These are phyloP conservation scores for Cystobasidiaceae sp. DNA, from an alignment of 1,284 basidiomycete genomes.

Conservation along the genomic window DNA sequence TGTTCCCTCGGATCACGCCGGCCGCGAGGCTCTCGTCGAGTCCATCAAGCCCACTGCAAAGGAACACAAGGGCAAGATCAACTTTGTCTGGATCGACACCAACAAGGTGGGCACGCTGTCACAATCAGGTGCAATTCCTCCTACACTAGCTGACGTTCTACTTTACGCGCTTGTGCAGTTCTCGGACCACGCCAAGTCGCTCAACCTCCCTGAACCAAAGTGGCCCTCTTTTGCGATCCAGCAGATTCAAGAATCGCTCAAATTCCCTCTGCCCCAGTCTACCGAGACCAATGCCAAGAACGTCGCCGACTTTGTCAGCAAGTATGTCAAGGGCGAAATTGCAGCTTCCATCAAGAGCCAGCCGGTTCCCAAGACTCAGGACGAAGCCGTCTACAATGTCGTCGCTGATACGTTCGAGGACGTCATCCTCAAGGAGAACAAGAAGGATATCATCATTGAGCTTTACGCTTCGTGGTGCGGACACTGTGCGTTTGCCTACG, in stretches of 20 bases:
- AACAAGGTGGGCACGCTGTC: constrained; percentile 53
- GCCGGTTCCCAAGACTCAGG: constrained; percentile 75
- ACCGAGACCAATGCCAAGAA: constrained; percentile 56
- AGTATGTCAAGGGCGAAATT: constrained; percentile 68
- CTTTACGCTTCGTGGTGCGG: constrained; percentile 92
- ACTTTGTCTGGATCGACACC: constrained; percentile 98
- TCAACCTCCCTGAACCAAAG: constrained; percentile 75
- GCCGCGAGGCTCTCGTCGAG: constrained; percentile 65
- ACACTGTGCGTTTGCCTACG: constrained; percentile 44
- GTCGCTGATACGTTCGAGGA: constrained; percentile 84
- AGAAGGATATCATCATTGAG: constrained; percentile 93
- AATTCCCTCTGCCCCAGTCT: constrained; percentile 77
- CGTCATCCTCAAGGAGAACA: constrained; percentile 68
- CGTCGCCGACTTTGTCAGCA: constrained; percentile 59
- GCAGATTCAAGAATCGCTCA: constrained; percentile 73
- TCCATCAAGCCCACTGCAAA: constrained; percentile 69
- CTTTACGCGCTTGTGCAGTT: constrained; percentile 51
- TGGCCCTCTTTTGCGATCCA: constrained; percentile 96
- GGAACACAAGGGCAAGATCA: constrained; percentile 77
- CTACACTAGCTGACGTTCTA: background rate
- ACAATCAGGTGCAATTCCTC: background rate
- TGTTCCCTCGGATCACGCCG: constrained; percentile 66
- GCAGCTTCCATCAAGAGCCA: constrained; percentile 84
- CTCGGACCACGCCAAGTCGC: constrained; percentile 87
- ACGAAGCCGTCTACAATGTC: constrained; percentile 74